A percentile compares a stretch with the other conserved stretches of the same genome.
Conservation (phyloP, 2,329 filamentous ascomycete species). For the Fonsecaea multimorphosa region DNA sequence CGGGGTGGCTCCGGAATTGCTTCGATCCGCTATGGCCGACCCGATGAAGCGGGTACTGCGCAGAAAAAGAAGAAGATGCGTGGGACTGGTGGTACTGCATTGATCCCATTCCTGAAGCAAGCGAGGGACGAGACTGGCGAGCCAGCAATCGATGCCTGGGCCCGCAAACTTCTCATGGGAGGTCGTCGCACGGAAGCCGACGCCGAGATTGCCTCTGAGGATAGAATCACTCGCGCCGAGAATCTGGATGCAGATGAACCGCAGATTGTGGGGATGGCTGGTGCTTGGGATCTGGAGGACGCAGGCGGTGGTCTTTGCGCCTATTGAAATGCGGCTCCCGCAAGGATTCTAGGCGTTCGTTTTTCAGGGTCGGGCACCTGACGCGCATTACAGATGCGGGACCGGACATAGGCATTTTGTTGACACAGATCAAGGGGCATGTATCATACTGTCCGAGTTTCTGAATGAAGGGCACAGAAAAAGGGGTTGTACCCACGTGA, state of each 20-base stretch:
- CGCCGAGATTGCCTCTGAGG: constrained; percentile 50
- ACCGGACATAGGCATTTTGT: not conserved
- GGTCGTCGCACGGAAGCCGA: constrained; percentile 53
- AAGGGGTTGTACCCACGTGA: not conserved
- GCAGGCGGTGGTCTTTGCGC: constrained; percentile 68
- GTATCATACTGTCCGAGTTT: not conserved
- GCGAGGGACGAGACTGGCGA: constrained; percentile 95
- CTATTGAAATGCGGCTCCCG: constrained; percentile 50
- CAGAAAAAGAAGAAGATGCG: constrained; percentile 66
- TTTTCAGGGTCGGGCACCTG: not conserved
- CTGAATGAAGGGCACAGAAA: not conserved
- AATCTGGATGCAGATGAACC: constrained; percentile 58
- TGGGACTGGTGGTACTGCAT: constrained; percentile 88
- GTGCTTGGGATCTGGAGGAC: constrained; percentile 88
- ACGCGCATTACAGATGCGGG: not conserved
- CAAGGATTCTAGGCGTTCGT: too few relatives aligned
- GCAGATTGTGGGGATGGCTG: constrained; percentile 74
- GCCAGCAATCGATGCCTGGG: constrained; percentile 76
- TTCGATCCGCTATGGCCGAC: constrained; percentile 46
- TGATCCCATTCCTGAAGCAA: constrained; percentile 96
- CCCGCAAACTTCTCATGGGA: constrained; percentile 62
- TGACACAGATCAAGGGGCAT: not conserved
- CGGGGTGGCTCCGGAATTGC: constrained; percentile 36
- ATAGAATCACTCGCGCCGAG: constrained; percentile 35
- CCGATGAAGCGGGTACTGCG: constrained; percentile 27